Conservation (phyloP, 129 eudicot species). For the Tagetes patula region DNA sequence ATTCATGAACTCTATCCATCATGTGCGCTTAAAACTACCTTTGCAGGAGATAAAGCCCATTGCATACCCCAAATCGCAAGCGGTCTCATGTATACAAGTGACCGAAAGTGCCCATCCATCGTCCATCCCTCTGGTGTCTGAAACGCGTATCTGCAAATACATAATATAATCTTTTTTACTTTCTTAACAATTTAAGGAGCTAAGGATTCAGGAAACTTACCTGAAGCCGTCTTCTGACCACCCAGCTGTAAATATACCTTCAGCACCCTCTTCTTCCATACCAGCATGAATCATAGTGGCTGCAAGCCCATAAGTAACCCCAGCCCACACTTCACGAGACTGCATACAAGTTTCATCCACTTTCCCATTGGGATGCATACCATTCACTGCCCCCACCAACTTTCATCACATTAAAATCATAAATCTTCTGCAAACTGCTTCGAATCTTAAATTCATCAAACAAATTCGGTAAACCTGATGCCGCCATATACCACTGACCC, state of each 20-base stretch:
- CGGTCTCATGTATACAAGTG: slow-evolving; percentile 93
- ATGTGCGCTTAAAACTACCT: slow-evolving; percentile 55
- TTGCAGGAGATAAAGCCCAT: slow-evolving; percentile 62
- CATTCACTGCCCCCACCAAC: slow-evolving; percentile 91
- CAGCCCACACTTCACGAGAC: slow-evolving; percentile 94
- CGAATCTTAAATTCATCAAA: slow-evolving; percentile 62
- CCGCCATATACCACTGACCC: slow-evolving; percentile 95
- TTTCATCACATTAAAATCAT: slow-evolving; percentile 89
- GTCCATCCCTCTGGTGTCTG: slow-evolving; percentile 99
- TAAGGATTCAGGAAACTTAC: slow-evolving; percentile 35
- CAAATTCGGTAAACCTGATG: slow-evolving; percentile 83
- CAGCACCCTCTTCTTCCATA: slow-evolving; percentile 86
- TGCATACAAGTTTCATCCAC: slow-evolving; percentile 98
- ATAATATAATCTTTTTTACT: background rate
- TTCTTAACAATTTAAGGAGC: background rate
- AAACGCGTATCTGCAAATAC: slow-evolving; percentile 63
- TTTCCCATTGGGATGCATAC: slow-evolving; percentile 92
- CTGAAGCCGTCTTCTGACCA: slow-evolving; percentile 98
- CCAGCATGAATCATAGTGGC: slow-evolving; percentile 96
- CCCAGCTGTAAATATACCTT: slow-evolving; percentile 89
- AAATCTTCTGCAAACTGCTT: slow-evolving; percentile 70
- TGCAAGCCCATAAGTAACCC: slow-evolving; percentile 86
- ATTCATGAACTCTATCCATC: slow-evolving; percentile 60
- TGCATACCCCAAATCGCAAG: slow-evolving; percentile 98
- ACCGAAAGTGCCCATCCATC: slow-evolving; percentile 84